Evolutionary conservation across 2,329 filamentous ascomycete genomes (phyloP).

Genomic region (Fusarium pseudonygamai): DNA sequence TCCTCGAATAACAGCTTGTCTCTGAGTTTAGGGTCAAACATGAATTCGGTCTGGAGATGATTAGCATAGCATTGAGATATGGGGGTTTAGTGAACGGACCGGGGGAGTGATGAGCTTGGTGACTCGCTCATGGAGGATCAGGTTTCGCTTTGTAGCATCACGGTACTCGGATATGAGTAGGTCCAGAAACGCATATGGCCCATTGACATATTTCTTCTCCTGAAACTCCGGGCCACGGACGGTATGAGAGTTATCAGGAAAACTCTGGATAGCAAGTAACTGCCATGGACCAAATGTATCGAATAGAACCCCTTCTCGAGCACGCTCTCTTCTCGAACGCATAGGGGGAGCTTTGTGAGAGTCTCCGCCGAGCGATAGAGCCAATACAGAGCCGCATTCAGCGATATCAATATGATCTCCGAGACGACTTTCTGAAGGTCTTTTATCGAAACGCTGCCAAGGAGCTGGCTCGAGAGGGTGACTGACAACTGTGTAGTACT

Average conservation of each 20-base stretch:
- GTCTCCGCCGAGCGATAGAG: conserved; percentile 63
- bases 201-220: conserved; percentile 65
- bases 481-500: conserved; percentile 70
- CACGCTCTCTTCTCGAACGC: conserved; percentile 57
- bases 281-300: conserved; percentile 70
- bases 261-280: conserved; percentile 66
- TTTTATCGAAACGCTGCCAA: conserved; percentile 67
- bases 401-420: conserved; percentile 66
- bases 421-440: conserved; percentile 49
- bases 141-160: conserved; percentile 67
- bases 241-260: conserved; percentile 66
- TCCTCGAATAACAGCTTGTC: conserved; percentile 71
- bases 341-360: conserved; percentile 61
- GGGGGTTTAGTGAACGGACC: neutral
- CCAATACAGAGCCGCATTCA: conserved; percentile 68
- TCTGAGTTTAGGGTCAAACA: conserved; percentile 65
- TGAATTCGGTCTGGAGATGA: conserved; percentile 57
- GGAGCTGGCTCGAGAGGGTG: conserved; percentile 64
- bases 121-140: conserved; percentile 65
- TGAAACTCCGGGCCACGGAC: conserved; percentile 64
- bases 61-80: conserved; percentile 3
- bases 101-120: conserved; percentile 64
- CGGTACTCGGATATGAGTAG: conserved; percentile 67
- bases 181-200: conserved; percentile 69
- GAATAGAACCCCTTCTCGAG: conserved; percentile 62